Evolutionary conservation across 1,284 basidiomycete species (phyloP), one percentile per base, ranked within the genome.

Genomic region (Pseudozyma thailandica): DNA sequence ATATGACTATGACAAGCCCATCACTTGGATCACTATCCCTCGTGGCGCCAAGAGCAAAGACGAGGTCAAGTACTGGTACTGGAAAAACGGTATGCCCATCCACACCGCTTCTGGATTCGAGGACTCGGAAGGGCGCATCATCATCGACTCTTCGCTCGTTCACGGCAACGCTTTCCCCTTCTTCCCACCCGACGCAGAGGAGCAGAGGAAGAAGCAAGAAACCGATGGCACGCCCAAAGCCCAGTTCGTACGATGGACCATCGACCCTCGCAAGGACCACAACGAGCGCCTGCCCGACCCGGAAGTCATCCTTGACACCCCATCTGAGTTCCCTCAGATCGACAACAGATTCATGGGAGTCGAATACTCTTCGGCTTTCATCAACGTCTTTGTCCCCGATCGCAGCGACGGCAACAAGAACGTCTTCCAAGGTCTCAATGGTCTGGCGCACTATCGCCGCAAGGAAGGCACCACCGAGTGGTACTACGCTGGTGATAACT

Each of bases 271-370:
- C 52, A 55, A 55, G n/a, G 60, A 62, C 41, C 30, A 35, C 44
- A 56, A 55, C 28, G 52, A 56, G 48, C 45, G 30, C 10, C 48
- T 62, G 6, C 60, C 60, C 3, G 53, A 55, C n/a, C 60, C 60
- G 6, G 48, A 62, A 26, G 60, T 62, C 26, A 42, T 62, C 25
- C 60, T 62, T 38, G 60, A 62, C 52, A 56, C 53, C 1, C 60
- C 60, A n/a, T 62, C 60, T 43, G 60, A 62, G 35, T 62, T 62
- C 53, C 60, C 60, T n/a, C 60, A 62, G 48, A 62, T 62, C 37
- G 60, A 62, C 60, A 62, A 62, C 26, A 31, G 60, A 20, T 62
- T 62, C 38, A 62, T 62, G 60, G 60, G 52, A 7, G 51, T 53
- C 18, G 60, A 62, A 10, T 62, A 50, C 38, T 50, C 47, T 35